phyloP scores from a whole-genome alignment of 805 yeast genomes.

The Starmera dryadoides region DNA sequence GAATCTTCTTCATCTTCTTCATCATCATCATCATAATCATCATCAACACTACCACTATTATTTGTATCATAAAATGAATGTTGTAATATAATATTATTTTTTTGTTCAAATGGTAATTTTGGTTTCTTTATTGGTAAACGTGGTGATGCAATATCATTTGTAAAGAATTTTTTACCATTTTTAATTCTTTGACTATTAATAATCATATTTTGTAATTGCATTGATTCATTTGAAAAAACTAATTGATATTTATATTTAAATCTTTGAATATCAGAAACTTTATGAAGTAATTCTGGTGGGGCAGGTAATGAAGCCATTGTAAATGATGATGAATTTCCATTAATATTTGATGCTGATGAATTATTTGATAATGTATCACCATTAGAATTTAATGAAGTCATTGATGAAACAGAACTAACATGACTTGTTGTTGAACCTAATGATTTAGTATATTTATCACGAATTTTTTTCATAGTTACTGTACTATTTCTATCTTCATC shows the following conservation, averaged over 20 bases:
- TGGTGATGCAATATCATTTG: too few relatives aligned
- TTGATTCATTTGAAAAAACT: constrained; percentile 33
- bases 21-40: constrained; percentile 9
- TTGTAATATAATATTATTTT: not conserved
- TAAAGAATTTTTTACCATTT: not conserved
- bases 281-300: constrained; percentile 38
- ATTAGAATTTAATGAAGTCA: constrained; percentile 9
- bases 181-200: constrained; percentile 8
- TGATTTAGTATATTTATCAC: not conserved
- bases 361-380: constrained; percentile 1
- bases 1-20: constrained; percentile 9
- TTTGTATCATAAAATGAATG: not conserved
- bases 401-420: constrained; percentile 5
- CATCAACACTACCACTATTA: not conserved
- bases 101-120: constrained; percentile 8
- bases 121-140: constrained; percentile 2
- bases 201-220: constrained; percentile 24
- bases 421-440: not conserved
- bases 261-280: constrained; percentile 37
- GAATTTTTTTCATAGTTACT: not conserved
- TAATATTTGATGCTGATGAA: not conserved
- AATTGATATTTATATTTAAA: constrained; percentile 43
- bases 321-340: not conserved
- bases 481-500: constrained; percentile 9
- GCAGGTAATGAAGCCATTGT: constrained; percentile 21